Evolutionary conservation across 208 protist species (phyloP), one percentile per base, ranked within the genome.

Genomic region (Tritrichomonas musculus): DNA sequence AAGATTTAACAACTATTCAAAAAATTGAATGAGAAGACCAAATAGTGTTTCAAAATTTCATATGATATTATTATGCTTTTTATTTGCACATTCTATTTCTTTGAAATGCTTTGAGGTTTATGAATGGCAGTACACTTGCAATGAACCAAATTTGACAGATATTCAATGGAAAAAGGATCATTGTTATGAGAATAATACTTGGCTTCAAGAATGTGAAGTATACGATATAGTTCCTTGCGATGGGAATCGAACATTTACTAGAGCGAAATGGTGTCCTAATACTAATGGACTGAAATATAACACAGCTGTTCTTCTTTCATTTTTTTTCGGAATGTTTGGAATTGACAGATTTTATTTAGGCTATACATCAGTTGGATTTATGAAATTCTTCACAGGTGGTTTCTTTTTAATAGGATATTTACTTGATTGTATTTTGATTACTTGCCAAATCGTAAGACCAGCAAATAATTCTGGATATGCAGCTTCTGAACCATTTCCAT

Each of bases 371-470:
- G 3, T 53, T 33, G 73, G 73, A 49, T 53, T 84, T 44, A 49
- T 84, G 20, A 84, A 84, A 20, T n/a, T 84, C 25, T 84, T 84
- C 53, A 84, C 73, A 25, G 20, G 27, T 44, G 73, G 73, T 27
- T 39, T 84, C 4, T 84, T 84, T 44, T 53, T 84, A 1, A 11
- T 84, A 11, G 73, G 36, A 17, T 84, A 84, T 53, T 25, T 84
- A 53, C 3, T 84, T 30, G 73, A 84, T 84, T 47, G 27, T 53
- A 84, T 84, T 84, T 84, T 84, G 36, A 84, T 84, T 27, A n/a
- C 36, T n/a, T 47, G 5, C n/a, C 73, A 84, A n/a, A n/a, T 47
- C n/a, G 20, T 84, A 13, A 8, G n/a, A 53, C 73, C 73, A 84
- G 73, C 73, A 84, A 30, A 84, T 84, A 44, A 44, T 1, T 25